Conservation (phyloP, 495 filamentous ascomycete genomes). For the Filosporella fistucella region DNA sequence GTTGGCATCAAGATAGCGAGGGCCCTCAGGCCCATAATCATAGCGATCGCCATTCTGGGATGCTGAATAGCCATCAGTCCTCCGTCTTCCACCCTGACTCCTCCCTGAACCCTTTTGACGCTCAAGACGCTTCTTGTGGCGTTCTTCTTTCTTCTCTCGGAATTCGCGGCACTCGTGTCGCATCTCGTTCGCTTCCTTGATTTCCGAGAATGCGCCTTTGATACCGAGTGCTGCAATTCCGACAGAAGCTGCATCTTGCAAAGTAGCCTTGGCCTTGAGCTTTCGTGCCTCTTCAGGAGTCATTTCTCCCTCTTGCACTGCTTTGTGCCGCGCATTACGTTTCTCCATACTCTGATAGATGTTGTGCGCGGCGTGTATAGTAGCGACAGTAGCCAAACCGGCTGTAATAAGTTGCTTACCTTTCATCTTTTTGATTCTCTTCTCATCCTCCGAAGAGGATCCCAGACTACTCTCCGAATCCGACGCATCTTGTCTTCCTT, state of each 20-base stretch:
- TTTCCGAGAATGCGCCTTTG: constrained; percentile 72
- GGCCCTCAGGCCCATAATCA: constrained; percentile 25
- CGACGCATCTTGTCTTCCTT: constrained; percentile 27
- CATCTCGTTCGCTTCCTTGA: constrained; percentile 44
- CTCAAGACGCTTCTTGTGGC: constrained; percentile 32
- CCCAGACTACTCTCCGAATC: constrained; percentile 60
- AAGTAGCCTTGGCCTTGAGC: constrained; percentile 65
- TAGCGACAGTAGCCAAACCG: constrained; percentile 80
- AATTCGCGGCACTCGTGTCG: constrained; percentile 49
- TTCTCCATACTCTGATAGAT: constrained; percentile 75
- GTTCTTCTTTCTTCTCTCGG: constrained; percentile 39
- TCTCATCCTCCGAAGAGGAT: constrained; percentile 73
- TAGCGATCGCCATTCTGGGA: neutral
- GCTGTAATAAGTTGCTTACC: constrained; percentile 81
- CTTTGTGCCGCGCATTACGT: constrained; percentile 62
- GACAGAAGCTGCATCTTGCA: constrained; percentile 72
- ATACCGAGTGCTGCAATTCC: constrained; percentile 84
- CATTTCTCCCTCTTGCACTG: constrained; percentile 70
- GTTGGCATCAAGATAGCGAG: constrained; percentile 47
- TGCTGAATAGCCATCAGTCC: constrained; percentile 31
- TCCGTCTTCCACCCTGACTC: constrained; percentile 27
- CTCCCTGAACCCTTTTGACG: constrained; percentile 10
- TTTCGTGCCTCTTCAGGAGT: constrained; percentile 69
- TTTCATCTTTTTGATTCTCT: constrained; percentile 70
- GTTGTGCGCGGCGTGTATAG: constrained; percentile 80